Evolutionary conservation across 192 early-diverging fungal genomes (phyloP).

Genomic region (Rhizophlyctis rosea): DNA sequence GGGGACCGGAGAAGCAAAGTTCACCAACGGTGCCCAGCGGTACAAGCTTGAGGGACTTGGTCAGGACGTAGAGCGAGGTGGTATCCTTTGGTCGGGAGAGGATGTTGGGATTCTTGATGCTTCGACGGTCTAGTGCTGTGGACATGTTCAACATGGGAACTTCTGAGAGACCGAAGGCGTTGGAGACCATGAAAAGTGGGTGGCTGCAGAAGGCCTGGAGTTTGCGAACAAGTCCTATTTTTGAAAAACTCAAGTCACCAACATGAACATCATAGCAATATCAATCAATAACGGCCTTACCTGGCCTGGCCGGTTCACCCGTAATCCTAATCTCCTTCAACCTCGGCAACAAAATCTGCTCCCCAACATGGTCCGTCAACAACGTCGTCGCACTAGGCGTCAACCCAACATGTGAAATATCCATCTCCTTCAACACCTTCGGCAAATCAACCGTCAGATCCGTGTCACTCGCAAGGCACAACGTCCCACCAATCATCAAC

Average conservation of each 20-base stretch:
- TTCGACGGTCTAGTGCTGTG: too few species aligned
- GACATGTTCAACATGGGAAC: conserved; percentile 4
- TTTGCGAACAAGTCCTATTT: neutral
- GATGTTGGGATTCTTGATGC: conserved; percentile 1
- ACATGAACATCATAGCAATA: neutral
- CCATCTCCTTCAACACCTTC: neutral
- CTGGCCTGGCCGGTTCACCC: neutral
- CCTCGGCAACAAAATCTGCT: too few species aligned
- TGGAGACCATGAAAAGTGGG: neutral
- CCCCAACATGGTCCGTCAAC: too few species aligned
- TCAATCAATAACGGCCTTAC: neutral
- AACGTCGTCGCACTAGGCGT: too few species aligned
- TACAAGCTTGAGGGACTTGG: conserved; percentile 4
- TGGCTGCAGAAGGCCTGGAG: too few species aligned
- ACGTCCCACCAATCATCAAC: neutral
- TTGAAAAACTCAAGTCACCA: neutral
- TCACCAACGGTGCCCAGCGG: conserved; percentile 39
- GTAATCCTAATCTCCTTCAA: conserved; percentile 3
- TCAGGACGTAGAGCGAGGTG: conserved; percentile 7
- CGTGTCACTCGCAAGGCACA: neutral
- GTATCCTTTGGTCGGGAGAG: conserved; percentile 6
- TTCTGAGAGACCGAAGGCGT: conserved; percentile 1
- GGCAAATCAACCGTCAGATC: neutral
- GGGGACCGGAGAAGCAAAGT: conserved; percentile 29
- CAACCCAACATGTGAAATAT: too few species aligned